A percentile compares a stretch with the other conserved stretches of the same genome.
These are phyloP conservation scores for Fusarium setosum DNA, from an alignment of 2,329 filamentous ascomycete species.

Conservation along the genomic window DNA sequence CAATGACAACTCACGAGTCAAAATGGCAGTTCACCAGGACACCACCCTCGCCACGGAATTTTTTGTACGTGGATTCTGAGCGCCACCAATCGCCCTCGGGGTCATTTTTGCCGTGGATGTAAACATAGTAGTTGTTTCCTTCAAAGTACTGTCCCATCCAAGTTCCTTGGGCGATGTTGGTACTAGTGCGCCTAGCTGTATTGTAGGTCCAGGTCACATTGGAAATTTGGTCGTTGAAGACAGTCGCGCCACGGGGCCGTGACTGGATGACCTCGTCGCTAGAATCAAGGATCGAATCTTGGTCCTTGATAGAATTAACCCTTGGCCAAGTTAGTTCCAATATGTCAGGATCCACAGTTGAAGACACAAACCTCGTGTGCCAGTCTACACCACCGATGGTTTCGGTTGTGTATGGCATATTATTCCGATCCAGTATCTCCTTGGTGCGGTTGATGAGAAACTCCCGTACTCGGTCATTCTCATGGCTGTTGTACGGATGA, in stretches of 20 bases:
- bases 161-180: slow-evolving; percentile 36
- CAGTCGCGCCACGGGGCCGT: slow-evolving; percentile 58
- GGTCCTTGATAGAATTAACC: neutral
- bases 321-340: slow-evolving; percentile 14
- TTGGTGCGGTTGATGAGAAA: slow-evolving; percentile 80
- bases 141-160: slow-evolving; percentile 82
- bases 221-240: slow-evolving; percentile 83
- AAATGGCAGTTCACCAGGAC: slow-evolving; percentile 96
- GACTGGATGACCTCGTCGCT: slow-evolving; percentile 3
- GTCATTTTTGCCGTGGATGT: slow-evolving; percentile 85
- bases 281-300: neutral
- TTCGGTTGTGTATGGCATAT: slow-evolving; percentile 59
- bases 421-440: slow-evolving; percentile 74
- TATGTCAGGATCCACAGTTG: neutral
- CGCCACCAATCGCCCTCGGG: slow-evolving; percentile 81
- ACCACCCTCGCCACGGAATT: slow-evolving; percentile 72
- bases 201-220: slow-evolving; percentile 76
- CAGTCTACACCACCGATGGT: slow-evolving; percentile 46
- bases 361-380: slow-evolving; percentile 37
- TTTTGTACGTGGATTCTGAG: slow-evolving; percentile 51
- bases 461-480: slow-evolving; percentile 82
- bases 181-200: slow-evolving; percentile 22
- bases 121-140: slow-evolving; percentile 90
- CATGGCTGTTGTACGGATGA: slow-evolving; percentile 89
- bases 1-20: slow-evolving; percentile 67